Base-by-base conservation (phyloP, 2,329 filamentous ascomycete genomes). In the Immersiporthe knoxdaviesiana region DNA sequence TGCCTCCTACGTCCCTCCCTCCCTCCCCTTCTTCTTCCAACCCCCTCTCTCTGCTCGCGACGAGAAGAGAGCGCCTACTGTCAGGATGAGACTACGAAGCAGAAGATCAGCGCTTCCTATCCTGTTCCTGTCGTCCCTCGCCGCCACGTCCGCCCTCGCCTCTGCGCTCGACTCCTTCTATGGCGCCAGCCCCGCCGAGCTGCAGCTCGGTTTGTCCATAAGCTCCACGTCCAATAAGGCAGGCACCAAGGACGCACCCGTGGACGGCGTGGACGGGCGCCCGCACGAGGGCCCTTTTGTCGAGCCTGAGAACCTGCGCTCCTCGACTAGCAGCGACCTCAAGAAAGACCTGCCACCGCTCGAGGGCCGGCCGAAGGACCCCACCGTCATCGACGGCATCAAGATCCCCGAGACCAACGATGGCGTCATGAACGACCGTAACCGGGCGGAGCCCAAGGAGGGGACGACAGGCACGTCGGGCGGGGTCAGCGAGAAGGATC, bases 231-330 rank as follows among this genome's bases (percentile, higher is more conserved):
- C 61, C 81, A 80, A 75, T 35, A 81, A 80, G 71, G 81, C 80
- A 66, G 83, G 84, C 41, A 85, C 82, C 68, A 94, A 94, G 78
- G 91, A 96, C 82, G 93, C 92, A 68, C 95, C 95, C 0, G 91
- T 97, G 27, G 96, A 98, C 78, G 94, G 94, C 60, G 91, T 92
- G 75, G 96, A 98, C 81, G 96, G 96, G 62, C 96, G 94, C 81
- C 96, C 96, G 61, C 95, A 97, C 77, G 88, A 91, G 27, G 96
- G 96, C 1, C 96, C 96, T 7, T 90, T 88, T 76, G 89, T 94
- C 68, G 88, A 90, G 71, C 86, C 84, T 21, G 82, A 85, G 70
- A 72, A 74, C 71, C 65, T 73, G 63, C 79, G 79, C 63, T 79
- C 81, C 64, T 72, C 72, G 35, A 72, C 76, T 30, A 75, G 77